Evolutionary conservation across 1,284 basidiomycete species (phyloP).

Genomic region (Athelia psychrophila): DNA sequence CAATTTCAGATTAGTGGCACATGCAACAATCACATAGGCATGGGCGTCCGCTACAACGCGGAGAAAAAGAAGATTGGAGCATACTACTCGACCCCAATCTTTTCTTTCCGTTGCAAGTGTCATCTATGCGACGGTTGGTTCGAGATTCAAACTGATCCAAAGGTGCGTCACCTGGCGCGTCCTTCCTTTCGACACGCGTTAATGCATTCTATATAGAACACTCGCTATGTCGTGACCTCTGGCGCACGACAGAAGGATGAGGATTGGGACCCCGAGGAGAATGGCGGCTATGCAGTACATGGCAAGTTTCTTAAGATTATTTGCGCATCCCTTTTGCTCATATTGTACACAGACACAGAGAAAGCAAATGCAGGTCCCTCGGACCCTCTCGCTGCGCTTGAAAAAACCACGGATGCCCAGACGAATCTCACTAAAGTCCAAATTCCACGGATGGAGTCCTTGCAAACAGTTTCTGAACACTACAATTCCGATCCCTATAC

Average conservation of each 20-base stretch:
- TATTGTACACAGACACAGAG: slow-evolving; percentile 54
- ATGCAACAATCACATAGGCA: slow-evolving; percentile 93
- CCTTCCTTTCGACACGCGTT: background rate
- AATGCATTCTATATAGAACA: slow-evolving; percentile 59
- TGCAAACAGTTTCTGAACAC: slow-evolving; percentile 72
- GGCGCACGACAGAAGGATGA: slow-evolving; percentile 91
- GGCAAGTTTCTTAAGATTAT: slow-evolving; percentile 42
- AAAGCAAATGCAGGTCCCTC: slow-evolving; percentile 55
- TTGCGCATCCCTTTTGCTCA: background rate
- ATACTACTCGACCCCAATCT: slow-evolving; percentile 95
- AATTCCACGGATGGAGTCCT: slow-evolving; percentile 73
- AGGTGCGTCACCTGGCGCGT: slow-evolving; percentile 48
- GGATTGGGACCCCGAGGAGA: slow-evolving; percentile 95
- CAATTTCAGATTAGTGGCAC: slow-evolving; percentile 52
- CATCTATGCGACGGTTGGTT: slow-evolving; percentile 93
- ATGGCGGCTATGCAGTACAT: slow-evolving; percentile 89
- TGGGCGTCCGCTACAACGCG: slow-evolving; percentile 98
- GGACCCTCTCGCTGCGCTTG: slow-evolving; percentile 86
- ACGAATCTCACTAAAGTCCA: slow-evolving; percentile 69
- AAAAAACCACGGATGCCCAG: slow-evolving; percentile 82
- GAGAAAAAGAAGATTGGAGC: slow-evolving; percentile 97
- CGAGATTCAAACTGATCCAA: slow-evolving; percentile 96
- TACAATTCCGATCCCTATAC: slow-evolving; percentile 84
- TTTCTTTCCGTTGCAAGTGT: slow-evolving; percentile 94
- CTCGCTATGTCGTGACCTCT: slow-evolving; percentile 88